phyloP scores from a whole-genome alignment of 345 rosid species.

The Cochlearia excelsa region DNA sequence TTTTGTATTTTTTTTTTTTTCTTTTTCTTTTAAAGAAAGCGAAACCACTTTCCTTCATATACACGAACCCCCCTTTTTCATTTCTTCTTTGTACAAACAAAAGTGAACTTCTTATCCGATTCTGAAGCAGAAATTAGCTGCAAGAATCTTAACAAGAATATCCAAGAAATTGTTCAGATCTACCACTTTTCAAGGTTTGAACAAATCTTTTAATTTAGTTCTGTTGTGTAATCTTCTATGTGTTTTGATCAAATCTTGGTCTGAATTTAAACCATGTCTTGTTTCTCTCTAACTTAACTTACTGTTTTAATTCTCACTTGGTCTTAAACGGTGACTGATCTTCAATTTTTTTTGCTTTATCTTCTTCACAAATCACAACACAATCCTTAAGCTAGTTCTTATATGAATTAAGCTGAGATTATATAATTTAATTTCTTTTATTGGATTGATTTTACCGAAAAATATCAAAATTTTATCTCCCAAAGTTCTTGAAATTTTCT shows the following conservation, averaged over 20 bases:
- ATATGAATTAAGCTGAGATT: background rate
- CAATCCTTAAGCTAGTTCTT: constrained; percentile 17
- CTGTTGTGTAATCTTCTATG: constrained; percentile 3
- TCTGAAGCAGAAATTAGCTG: constrained; percentile 33
- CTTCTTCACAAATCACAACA: background rate
- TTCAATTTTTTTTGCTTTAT: constrained; percentile 1
- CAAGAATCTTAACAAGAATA: constrained; percentile 28
- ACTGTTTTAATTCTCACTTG: constrained; percentile 6
- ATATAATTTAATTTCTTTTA: background rate
- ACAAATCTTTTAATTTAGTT: background rate
- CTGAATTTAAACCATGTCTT: constrained; percentile 1
- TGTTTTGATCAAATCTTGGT: constrained; percentile 18
- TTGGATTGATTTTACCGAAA: background rate
- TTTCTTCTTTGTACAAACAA: constrained; percentile 22
- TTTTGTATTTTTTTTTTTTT: no score
- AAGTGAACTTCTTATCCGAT: constrained; percentile 37
- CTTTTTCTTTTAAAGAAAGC: constrained; percentile 1
- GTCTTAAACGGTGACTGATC: background rate
- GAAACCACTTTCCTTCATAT: constrained; percentile 35
- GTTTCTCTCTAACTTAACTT: constrained; percentile 3
- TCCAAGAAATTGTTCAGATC: constrained; percentile 28
- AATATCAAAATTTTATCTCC: background rate
- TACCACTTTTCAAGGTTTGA: constrained; percentile 31
- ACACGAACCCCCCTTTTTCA: constrained; percentile 31
- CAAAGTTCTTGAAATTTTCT: constrained; percentile 1